A percentile compares a stretch with the other conserved stretches of the same genome.
Conservation (phyloP, 176 grass and related monocot species). For the Musa itinerans region DNA sequence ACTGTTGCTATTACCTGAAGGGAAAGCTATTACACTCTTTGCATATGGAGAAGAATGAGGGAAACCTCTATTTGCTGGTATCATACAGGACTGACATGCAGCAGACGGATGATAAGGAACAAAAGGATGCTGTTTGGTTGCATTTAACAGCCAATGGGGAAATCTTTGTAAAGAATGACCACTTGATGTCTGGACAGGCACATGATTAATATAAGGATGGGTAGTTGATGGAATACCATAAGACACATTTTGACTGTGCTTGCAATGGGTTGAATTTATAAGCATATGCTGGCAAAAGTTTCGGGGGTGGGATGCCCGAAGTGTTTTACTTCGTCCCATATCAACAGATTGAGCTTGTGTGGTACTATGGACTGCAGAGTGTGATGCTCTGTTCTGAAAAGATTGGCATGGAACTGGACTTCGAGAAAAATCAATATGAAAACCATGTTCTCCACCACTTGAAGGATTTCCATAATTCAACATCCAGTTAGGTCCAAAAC, state of each 20-base stretch:
- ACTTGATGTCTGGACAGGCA: conserved; percentile 27
- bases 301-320: conserved; percentile 13
- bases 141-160: conserved; percentile 30
- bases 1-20: conserved; percentile 12
- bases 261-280: conserved; percentile 21
- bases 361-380: conserved; percentile 1
- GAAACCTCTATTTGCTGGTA: conserved; percentile 17
- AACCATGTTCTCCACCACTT: conserved; percentile 19
- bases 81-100: conserved; percentile 20
- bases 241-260: conserved; percentile 18
- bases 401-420: conserved; percentile 28
- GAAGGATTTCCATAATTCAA: conserved; percentile 19
- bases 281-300: conserved; percentile 20
- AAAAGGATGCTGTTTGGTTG: conserved; percentile 25
- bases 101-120: conserved; percentile 32
- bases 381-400: conserved; percentile 23
- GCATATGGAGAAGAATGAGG: conserved; percentile 10
- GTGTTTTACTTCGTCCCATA: conserved; percentile 12
- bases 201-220: conserved; percentile 15
- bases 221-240: conserved; percentile 24
- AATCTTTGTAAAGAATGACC: conserved; percentile 27
- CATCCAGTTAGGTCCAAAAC: conserved; percentile 21
- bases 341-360: conserved; percentile 22
- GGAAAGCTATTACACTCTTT: conserved; percentile 28
- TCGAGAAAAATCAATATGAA: conserved; percentile 29